These are phyloP conservation scores for Verticillium klebahnii DNA, from an alignment of 2,329 filamentous ascomycete genomes.

Conservation along the genomic window DNA sequence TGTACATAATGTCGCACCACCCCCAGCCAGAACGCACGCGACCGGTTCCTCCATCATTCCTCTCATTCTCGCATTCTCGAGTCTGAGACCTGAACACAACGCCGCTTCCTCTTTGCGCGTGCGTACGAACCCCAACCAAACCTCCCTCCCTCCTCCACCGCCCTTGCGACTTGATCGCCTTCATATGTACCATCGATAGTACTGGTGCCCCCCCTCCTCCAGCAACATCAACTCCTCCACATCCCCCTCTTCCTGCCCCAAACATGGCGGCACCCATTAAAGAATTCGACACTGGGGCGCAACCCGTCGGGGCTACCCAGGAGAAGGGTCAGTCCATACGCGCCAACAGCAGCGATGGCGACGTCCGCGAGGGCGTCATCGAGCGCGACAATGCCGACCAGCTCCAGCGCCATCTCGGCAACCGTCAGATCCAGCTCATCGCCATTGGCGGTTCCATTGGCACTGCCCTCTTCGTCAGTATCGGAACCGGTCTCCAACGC, in stretches of 20 bases:
- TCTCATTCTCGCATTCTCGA: neutral
- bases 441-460: slow-evolving; percentile 55
- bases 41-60: neutral
- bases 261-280: neutral
- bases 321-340: neutral
- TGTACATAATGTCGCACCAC: neutral
- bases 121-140: neutral
- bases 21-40: neutral
- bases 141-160: neutral
- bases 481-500: slow-evolving; percentile 47
- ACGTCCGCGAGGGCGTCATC: neutral
- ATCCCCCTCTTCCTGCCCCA: neutral
- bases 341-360: neutral
- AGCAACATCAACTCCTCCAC: neutral
- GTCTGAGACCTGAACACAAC: neutral
- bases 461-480: slow-evolving; percentile 57
- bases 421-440: slow-evolving; percentile 54
- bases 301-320: neutral
- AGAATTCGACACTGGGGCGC: neutral
- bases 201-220: neutral
- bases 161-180: neutral
- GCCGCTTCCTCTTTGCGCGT: neutral
- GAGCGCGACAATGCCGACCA: slow-evolving; percentile 10
- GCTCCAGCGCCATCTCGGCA: slow-evolving; percentile 38
- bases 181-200: neutral